Evolutionary conservation across 2,329 filamentous ascomycete genomes (phyloP).

Genomic region (Colletotrichum karsti): DNA sequence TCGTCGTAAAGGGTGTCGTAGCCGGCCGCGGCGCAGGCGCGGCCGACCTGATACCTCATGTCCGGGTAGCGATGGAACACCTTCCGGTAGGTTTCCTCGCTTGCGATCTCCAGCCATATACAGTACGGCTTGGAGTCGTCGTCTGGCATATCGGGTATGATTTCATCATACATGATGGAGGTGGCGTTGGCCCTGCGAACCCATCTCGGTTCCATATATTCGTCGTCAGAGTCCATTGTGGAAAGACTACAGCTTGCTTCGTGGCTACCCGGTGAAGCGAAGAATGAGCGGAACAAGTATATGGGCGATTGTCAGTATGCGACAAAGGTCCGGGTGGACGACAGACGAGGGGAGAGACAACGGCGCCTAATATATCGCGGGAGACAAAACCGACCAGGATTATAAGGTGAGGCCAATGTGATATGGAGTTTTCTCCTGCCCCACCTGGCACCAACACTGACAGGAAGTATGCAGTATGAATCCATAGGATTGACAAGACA

Average conservation of each 20-base stretch:
- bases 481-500: too few species aligned
- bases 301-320: too few species aligned
- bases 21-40: slow-evolving; percentile 48
- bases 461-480: too few species aligned
- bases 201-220: background rate
- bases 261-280: too few species aligned
- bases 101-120: slow-evolving; percentile 47
- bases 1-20: slow-evolving; percentile 44
- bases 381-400: too few species aligned
- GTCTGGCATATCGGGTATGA: slow-evolving; percentile 33
- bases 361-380: too few species aligned
- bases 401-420: too few species aligned
- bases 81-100: slow-evolving; percentile 44
- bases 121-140: slow-evolving; percentile 43
- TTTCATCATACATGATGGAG: background rate
- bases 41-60: slow-evolving; percentile 46
- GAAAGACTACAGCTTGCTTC: background rate
- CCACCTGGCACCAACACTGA: too few species aligned
- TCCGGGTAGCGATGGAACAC: slow-evolving; percentile 41
- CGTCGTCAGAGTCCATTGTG: background rate
- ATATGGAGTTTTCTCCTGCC: too few species aligned
- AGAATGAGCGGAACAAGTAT: too few species aligned
- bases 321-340: too few species aligned
- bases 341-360: too few species aligned
- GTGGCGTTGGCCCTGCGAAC: background rate